Conservation (phyloP, 2,329 filamentous ascomycete genomes). For the Xylariales sp. region DNA sequence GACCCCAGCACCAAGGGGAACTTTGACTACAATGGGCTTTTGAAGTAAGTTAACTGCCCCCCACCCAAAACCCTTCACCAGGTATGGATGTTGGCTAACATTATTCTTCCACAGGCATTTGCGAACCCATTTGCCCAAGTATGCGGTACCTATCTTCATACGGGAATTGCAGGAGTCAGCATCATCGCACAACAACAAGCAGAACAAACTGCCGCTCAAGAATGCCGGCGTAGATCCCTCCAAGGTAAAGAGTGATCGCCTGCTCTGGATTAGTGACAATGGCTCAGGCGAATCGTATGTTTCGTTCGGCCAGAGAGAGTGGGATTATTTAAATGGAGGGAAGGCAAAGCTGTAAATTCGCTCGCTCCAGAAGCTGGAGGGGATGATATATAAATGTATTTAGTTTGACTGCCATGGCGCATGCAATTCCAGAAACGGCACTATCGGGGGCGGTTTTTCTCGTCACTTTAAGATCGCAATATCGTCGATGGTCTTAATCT, state of each 20-base stretch:
- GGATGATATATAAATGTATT: too few relatives aligned
- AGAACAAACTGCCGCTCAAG: slow-evolving; percentile 69
- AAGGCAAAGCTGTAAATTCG: slow-evolving; percentile 44
- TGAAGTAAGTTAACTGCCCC: slow-evolving; percentile 42
- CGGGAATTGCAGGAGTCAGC: slow-evolving; percentile 54
- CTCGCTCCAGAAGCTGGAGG: too few relatives aligned
- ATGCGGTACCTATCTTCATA: slow-evolving; percentile 73
- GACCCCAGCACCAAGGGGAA: slow-evolving; percentile 38
- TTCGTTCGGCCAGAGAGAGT: slow-evolving; percentile 54
- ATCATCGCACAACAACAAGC: slow-evolving; percentile 73
- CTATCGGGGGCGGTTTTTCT: too few relatives aligned
- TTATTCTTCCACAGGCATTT: slow-evolving; percentile 36
- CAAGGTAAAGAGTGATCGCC: slow-evolving; percentile 36
- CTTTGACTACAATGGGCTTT: slow-evolving; percentile 59
- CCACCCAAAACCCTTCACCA: too few relatives aligned
- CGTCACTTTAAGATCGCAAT: too few relatives aligned
- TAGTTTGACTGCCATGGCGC: too few relatives aligned
- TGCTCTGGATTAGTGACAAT: slow-evolving; percentile 55
- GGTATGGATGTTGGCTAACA: too few relatives aligned
- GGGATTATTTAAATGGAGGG: slow-evolving; percentile 44
- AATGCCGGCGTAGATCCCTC: slow-evolving; percentile 61
- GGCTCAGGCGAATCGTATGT: slow-evolving; percentile 52
- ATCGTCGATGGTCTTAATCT: too few relatives aligned
- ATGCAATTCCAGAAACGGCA: too few relatives aligned
- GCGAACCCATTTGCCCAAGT: slow-evolving; percentile 59